Conservation (phyloP, 2,329 filamentous ascomycete species). For the Pseudocercospora fuligena region DNA sequence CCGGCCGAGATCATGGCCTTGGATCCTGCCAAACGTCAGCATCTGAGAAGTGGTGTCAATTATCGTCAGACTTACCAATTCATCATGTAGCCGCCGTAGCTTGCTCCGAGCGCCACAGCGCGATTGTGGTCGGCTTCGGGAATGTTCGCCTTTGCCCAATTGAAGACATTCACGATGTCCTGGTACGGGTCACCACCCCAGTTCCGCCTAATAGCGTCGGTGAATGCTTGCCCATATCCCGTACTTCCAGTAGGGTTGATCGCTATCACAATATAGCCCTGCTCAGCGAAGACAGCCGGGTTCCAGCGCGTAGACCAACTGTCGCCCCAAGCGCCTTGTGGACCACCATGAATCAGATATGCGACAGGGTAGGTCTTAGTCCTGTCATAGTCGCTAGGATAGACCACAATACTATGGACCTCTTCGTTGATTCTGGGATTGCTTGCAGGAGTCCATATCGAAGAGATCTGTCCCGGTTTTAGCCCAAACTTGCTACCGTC, state of each 20-base stretch:
- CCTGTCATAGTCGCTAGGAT: conserved; percentile 36
- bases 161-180: conserved; percentile 78
- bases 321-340: conserved; percentile 38
- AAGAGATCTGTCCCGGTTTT: conserved; percentile 64
- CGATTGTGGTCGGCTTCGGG: conserved; percentile 70
- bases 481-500: conserved; percentile 69
- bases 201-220: conserved; percentile 69
- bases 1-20: conserved; percentile 81
- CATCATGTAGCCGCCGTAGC: conserved; percentile 78
- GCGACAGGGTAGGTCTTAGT: conserved; percentile 39
- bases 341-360: conserved; percentile 41
- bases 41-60: neutral
- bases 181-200: conserved; percentile 88
- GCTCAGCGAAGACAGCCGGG: conserved; percentile 39
- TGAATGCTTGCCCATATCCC: conserved; percentile 40
- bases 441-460: conserved; percentile 72
- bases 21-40: conserved; percentile 63
- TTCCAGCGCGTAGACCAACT: conserved; percentile 41
- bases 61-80: conserved; percentile 40
- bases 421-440: conserved; percentile 56
- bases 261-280: conserved; percentile 38
- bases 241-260: conserved; percentile 39
- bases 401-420: conserved; percentile 63
- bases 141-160: conserved; percentile 70
- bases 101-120: conserved; percentile 75